Percentiles rank a stretch among this genome's conserved stretches.
Evolutionary conservation across 2,329 filamentous ascomycete genomes (phyloP).

Genomic region (Fusarium floridanum): DNA sequence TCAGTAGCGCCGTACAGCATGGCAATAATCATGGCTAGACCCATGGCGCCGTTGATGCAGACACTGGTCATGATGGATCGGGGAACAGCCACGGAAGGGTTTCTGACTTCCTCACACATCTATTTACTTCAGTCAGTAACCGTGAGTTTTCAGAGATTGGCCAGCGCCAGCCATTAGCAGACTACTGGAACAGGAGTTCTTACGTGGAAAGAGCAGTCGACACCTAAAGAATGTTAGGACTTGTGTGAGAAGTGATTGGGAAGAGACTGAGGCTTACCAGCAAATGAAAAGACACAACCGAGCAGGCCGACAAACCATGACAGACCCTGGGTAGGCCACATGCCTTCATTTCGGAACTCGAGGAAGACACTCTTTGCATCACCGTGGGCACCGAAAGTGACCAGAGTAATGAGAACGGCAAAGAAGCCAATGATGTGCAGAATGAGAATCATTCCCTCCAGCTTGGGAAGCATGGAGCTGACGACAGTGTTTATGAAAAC

Average conservation of each 20-base stretch:
- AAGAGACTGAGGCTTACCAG: slow-evolving; percentile 23
- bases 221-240: slow-evolving; percentile 25
- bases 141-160: accelerated
- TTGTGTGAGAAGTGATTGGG: not conserved
- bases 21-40: slow-evolving; percentile 42
- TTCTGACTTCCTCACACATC: slow-evolving; percentile 44
- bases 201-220: slow-evolving; percentile 44
- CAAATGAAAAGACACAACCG: slow-evolving; percentile 42
- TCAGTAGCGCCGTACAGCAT: slow-evolving; percentile 43
- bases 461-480: slow-evolving; percentile 49
- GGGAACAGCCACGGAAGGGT: slow-evolving; percentile 39
- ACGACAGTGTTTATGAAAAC: slow-evolving; percentile 54
- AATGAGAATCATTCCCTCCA: slow-evolving; percentile 57
- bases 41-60: slow-evolving; percentile 34
- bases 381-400: slow-evolving; percentile 46
- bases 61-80: slow-evolving; percentile 42
- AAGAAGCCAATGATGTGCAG: slow-evolving; percentile 62
- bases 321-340: slow-evolving; percentile 38
- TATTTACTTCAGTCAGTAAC: not conserved
- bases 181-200: not conserved
- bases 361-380: slow-evolving; percentile 47
- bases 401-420: slow-evolving; percentile 54
- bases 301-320: slow-evolving; percentile 43
- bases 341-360: slow-evolving; percentile 42
- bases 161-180: not conserved